A percentile compares a stretch with the other conserved stretches of the same genome.
phyloP scores from a whole-genome alignment of 2,329 filamentous ascomycete genomes.

The Fusarium sp. region DNA sequence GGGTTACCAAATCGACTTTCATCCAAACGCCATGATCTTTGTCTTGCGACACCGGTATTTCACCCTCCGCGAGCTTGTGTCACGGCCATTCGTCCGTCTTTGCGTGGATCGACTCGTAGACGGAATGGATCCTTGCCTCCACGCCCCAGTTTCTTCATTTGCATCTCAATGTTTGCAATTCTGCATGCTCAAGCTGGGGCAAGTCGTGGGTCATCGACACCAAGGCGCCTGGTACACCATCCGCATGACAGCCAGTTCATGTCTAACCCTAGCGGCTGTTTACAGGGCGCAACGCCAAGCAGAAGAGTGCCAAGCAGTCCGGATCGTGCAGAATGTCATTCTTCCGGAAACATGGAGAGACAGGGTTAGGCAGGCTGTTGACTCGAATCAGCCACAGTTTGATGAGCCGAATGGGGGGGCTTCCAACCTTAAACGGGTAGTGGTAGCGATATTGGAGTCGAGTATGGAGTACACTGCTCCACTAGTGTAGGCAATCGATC shows the following conservation, averaged over 20 bases:
- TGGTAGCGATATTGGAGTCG: not conserved
- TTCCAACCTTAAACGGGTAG: not conserved
- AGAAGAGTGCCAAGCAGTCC: not conserved
- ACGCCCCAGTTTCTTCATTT: not conserved
- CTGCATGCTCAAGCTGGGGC: not conserved
- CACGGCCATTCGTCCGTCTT: constrained; percentile 5
- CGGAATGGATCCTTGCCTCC: not conserved
- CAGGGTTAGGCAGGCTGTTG: not conserved
- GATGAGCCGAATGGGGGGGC: not conserved
- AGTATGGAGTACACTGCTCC: not conserved
- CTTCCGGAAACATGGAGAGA: not conserved
- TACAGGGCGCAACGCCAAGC: not conserved
- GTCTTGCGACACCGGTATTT: not conserved
- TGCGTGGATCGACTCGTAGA: not conserved
- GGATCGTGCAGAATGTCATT: not conserved
- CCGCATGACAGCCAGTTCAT: not conserved
- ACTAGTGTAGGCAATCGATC: not conserved
- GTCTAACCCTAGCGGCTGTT: not conserved
- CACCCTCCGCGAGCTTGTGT: not conserved
- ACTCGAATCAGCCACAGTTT: not conserved
- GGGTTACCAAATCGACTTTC: not conserved
- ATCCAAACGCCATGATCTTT: not conserved
- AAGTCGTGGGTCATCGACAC: not conserved
- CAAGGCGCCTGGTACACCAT: not conserved
- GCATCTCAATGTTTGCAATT: not conserved